Percentiles rank a stretch among this genome's conserved stretches.
Evolutionary conservation across 495 filamentous ascomycete species (phyloP).

Genomic region (Neohortaea acidophila): DNA sequence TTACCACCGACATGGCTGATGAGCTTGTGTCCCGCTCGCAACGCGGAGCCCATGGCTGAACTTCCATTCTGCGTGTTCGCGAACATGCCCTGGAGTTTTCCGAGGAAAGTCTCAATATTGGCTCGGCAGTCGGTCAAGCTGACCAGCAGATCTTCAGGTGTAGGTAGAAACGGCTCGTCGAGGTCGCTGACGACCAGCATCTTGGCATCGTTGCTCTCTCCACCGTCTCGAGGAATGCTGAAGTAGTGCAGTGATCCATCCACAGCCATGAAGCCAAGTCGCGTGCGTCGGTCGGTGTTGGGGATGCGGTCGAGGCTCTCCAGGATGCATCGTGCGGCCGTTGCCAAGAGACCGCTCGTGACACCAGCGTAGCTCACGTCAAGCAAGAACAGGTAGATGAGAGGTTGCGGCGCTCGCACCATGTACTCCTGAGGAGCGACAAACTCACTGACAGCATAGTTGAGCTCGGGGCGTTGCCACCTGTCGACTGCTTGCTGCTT

Average conservation of each 20-base stretch:
- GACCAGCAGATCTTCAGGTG: slow-evolving; percentile 83
- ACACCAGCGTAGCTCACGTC: slow-evolving; percentile 91
- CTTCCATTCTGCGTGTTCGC: slow-evolving; percentile 72
- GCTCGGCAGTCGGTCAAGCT: slow-evolving; percentile 75
- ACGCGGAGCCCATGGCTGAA: slow-evolving; percentile 84
- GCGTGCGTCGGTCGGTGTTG: slow-evolving; percentile 83
- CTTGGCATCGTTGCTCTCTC: slow-evolving; percentile 62
- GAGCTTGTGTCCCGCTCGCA: slow-evolving; percentile 85
- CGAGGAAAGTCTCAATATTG: slow-evolving; percentile 81
- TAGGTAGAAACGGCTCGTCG: slow-evolving; percentile 92
- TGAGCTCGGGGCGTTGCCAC: slow-evolving; percentile 79
- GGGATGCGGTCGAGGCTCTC: slow-evolving; percentile 95
- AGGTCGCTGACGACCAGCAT: slow-evolving; percentile 95
- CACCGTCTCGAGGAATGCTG: slow-evolving; percentile 72
- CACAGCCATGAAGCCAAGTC: slow-evolving; percentile 87
- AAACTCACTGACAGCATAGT: slow-evolving; percentile 89
- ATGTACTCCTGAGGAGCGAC: slow-evolving; percentile 98
- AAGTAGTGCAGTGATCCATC: slow-evolving; percentile 95
- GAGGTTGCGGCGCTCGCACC: slow-evolving; percentile 90
- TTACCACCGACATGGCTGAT: slow-evolving; percentile 90
- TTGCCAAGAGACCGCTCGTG: slow-evolving; percentile 84
- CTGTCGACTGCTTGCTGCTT: slow-evolving; percentile 79
- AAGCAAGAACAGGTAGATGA: slow-evolving; percentile 96
- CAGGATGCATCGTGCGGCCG: slow-evolving; percentile 80
- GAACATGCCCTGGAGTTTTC: slow-evolving; percentile 92